Evolutionary conservation across 306 rosid species (phyloP).

Genomic region (Pyrus pyrifolia): DNA sequence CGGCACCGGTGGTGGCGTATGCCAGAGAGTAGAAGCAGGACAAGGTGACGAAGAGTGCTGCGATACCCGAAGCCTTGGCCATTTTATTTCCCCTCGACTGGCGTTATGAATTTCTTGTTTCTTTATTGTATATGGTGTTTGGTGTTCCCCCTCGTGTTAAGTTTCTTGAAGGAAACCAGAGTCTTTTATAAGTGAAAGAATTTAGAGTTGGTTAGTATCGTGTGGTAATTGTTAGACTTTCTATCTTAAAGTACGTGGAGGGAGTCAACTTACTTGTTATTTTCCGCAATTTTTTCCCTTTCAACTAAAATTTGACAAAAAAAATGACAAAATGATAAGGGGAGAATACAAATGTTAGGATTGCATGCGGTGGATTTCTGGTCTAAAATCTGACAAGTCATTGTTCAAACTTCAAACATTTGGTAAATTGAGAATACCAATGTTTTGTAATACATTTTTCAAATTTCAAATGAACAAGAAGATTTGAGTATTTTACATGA

Average conservation of each 20-base stretch:
- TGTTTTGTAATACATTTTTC: neutral
- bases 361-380: neutral
- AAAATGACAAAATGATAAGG: no score
- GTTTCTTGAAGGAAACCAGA: neutral
- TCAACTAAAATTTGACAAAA: neutral
- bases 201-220: neutral
- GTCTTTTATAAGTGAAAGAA: conserved; percentile 2
- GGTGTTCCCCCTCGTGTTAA: neutral
- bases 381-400: no score
- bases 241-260: neutral
- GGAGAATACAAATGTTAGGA: no score
- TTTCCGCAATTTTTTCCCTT: neutral
- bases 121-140: neutral
- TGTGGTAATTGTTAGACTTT: neutral
- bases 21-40: conserved; percentile 25
- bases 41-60: conserved; percentile 19
- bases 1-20: neutral
- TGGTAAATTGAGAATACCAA: no score
- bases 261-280: neutral
- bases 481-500: neutral
- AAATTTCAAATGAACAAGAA: neutral
- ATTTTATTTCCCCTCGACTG: conserved; percentile 21
- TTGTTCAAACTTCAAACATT: no score
- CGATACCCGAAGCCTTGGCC: conserved; percentile 18
- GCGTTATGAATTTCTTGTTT: neutral